A percentile compares a stretch with the other conserved stretches of the same genome.
These are phyloP conservation scores for Musa itinerans DNA, from an alignment of 176 grass and related monocot species.

Conservation along the genomic window DNA sequence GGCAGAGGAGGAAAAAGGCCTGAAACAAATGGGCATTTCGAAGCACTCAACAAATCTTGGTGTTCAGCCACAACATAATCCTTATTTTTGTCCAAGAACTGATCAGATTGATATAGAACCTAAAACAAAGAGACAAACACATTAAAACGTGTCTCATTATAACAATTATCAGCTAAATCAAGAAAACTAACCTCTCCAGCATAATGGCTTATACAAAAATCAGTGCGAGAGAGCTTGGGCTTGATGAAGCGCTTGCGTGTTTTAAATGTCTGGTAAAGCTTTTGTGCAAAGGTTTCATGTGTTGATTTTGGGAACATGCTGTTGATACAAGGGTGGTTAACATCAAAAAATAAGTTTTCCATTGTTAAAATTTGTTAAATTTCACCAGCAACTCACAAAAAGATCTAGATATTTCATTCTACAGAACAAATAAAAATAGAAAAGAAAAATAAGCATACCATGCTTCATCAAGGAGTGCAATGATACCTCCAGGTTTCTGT, in stretches of 20 bases:
- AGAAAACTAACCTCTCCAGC: constrained; percentile 78
- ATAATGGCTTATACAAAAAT: constrained; percentile 82
- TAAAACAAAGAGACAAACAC: constrained; percentile 23
- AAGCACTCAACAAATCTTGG: constrained; percentile 77
- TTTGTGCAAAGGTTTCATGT: constrained; percentile 93
- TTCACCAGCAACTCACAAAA: background rate
- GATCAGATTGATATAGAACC: constrained; percentile 84
- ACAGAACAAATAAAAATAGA: background rate
- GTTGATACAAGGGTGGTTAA: constrained; percentile 13
- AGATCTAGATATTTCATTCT: background rate
- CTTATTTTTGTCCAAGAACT: constrained; percentile 98
- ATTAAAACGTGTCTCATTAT: constrained; percentile 4
- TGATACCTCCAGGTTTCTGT: constrained; percentile 98
- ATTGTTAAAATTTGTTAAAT: background rate
- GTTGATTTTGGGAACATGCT: constrained; percentile 99
- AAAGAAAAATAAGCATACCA: constrained; percentile 40
- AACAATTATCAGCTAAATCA: constrained; percentile 1
- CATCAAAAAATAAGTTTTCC: background rate
- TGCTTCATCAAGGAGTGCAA: constrained; percentile 98
- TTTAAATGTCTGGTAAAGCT: constrained; percentile 96
- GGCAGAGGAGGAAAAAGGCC: constrained; percentile 70
- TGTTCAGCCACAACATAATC: constrained; percentile 98
- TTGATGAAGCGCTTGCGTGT: constrained; percentile 81
- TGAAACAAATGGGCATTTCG: constrained; percentile 87
- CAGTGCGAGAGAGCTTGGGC: constrained; percentile 92